Evolutionary conservation across 1,139 yeast genomes (phyloP), one percentile per base, ranked within the genome.

Genomic region (Pichia sp.): DNA sequence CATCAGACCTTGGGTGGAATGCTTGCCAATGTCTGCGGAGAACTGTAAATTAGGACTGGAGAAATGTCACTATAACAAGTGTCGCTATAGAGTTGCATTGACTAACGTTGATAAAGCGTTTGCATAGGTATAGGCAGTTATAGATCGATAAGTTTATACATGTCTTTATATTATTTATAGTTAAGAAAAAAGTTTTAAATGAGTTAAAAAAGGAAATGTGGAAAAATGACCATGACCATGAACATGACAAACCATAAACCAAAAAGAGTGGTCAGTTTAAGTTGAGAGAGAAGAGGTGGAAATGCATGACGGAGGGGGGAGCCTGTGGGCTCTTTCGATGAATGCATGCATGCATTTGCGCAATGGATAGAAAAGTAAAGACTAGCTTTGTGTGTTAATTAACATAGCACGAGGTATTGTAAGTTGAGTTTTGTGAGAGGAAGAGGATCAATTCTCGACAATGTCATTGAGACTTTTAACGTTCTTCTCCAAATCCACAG

Each of bases 41-140:
- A 68, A 69, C 45, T 70, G 72, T 33, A 62, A 64, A 32, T 63
- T 67, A 49, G 80, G 74, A 8, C 63, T 73, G 46, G 66, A 67
- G 29, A 67, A 72, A 51, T 62, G 72, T 44, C 66, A 66, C 36
- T 47, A 59, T 19, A 76, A 77, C 49, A 78, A 77, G 43, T 80
- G 74, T 39, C 69, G 71, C 47, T 80, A 77, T 56, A 72, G 86
- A 63, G 70, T 75, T 51, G 78, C 77, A 9, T 62, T 79, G 50
- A 69, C 73, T 37, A 77, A 71, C 20, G 71, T 63, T 52, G 74
- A 74, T 44, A 64, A 72, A 53, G 66, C 62, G 5, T 65, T 65
- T 30, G 23, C 25, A 25, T 30, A 29, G 33, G 21, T 14, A 19
- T 10, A 29, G 26, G n/a, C n/a, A n/a, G n/a, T n/a, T n/a, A n/a